A percentile compares a stretch with the other conserved stretches of the same genome.
Conservation (phyloP, 108 stramenopile genomes). For the Nannochloropsis salina region DNA sequence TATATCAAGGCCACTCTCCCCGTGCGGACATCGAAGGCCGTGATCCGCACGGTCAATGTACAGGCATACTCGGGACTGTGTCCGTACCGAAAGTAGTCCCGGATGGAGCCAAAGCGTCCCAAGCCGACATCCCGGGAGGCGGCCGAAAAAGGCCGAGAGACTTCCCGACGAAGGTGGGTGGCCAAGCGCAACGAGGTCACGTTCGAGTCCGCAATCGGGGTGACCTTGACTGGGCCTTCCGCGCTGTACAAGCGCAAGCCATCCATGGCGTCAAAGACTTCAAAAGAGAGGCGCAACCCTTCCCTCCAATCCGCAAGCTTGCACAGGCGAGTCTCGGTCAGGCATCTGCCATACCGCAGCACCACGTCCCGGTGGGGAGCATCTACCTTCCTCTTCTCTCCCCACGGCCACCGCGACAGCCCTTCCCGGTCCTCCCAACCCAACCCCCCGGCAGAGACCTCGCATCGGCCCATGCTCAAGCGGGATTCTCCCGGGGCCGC, state of each 20-base stretch:
- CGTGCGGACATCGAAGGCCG: not conserved
- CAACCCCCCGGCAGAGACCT: not conserved
- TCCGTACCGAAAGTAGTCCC: not conserved
- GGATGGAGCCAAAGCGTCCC: not conserved
- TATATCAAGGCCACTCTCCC: not conserved
- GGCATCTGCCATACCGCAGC: not conserved
- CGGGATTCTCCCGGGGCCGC: not conserved
- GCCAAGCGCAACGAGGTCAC: not conserved
- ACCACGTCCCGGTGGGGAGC: not conserved
- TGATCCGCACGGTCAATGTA: not conserved
- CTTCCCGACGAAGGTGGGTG: not conserved
- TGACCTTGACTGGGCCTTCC: not conserved
- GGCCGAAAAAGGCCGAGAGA: not conserved
- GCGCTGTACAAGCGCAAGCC: conserved; percentile 3
- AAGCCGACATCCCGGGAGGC: not conserved
- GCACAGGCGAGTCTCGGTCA: not conserved
- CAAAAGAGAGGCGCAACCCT: not conserved
- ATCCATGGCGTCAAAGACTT: not conserved
- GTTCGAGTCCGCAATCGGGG: not conserved
- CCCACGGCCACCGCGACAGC: not conserved
- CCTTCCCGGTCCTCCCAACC: not conserved
- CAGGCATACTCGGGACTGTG: not conserved
- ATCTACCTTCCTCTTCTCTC: too few species aligned
- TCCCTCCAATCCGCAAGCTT: not conserved
- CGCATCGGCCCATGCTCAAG: not conserved